Base-by-base conservation (phyloP, 148 eudicot species). In the Salicornia ramosissima region DNA sequence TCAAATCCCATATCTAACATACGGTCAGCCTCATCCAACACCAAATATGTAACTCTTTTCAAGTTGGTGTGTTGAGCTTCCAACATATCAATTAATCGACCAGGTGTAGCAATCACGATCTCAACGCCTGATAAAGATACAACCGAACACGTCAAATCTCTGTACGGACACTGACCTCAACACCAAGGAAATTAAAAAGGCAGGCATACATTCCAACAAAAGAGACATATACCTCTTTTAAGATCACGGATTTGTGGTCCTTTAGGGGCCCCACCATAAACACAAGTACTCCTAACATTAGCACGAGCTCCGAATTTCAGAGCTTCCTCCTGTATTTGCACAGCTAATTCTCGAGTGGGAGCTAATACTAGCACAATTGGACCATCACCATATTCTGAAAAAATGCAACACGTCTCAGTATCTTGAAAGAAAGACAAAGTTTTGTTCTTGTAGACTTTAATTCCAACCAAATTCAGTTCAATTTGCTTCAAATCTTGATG, bases 1-100 rank as follows among this genome's bases (percentile, higher is more conserved):
- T 94, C 99, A 83, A 91, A 94, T 10, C 99, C 97, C 99, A 94
- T 94, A 67, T 94, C 99, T 74, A 94, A 77, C 99, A 94, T 94
- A 63, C 99, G 86, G 73, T 94, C 99, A 70, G 99, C 99, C 80
- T 94, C 99, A 71, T 94, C 99, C 74, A 94, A 78, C 57, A 94
- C 99, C 67, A 94, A 84, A 79, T 94, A 91, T 21, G 99, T 94
- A 62, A 94, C 97, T 79, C 97, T 84, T 83, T 66, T 88, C 81
- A 94, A 74, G 82, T 91, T 94, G 47, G 99, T 94, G 69, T 83
- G 86, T 67, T 83, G 93, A 8, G 96, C 89, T 83, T 94, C 99
- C 77, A 94, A 67, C 96, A 91, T 89, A 75, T 94, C 99, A 68
- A 94, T 94, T 79, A 91, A 78, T 74, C 99, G 79, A 34, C 99